A percentile compares a stretch with the other conserved stretches of the same genome.
These are phyloP conservation scores for Phytophthora ohioensis DNA, from an alignment of 352 stramenopile species.

Conservation along the genomic window DNA sequence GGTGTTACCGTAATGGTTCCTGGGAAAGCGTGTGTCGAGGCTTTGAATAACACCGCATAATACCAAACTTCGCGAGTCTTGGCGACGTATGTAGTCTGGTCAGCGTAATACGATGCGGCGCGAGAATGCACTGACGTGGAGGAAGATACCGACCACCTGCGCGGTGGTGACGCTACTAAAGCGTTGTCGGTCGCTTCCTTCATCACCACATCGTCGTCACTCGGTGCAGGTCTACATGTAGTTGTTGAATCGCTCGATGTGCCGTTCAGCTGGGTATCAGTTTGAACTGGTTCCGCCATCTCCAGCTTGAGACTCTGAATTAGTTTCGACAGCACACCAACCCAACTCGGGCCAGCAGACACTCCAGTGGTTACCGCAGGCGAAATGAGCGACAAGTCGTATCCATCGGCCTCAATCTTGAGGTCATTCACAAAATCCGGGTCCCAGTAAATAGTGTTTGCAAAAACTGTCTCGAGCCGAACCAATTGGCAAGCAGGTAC, in stretches of 20 bases:
- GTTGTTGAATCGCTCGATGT: not conserved
- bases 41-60: conserved; percentile 81
- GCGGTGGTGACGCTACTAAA: conserved; percentile 6
- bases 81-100: conserved; percentile 30
- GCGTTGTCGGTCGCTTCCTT: not conserved
- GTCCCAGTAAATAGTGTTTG: conserved; percentile 46
- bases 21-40: conserved; percentile 59
- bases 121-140: conserved; percentile 24
- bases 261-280: not conserved
- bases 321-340: conserved; percentile 61
- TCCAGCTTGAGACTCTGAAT: conserved; percentile 57
- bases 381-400: conserved; percentile 62
- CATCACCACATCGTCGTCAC: conserved; percentile 24
- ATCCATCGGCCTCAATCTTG: conserved; percentile 61
- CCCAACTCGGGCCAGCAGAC: conserved; percentile 56
- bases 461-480: conserved; percentile 53
- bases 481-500: conserved; percentile 38
- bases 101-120: conserved; percentile 37
- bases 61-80: conserved; percentile 66
- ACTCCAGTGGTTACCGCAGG: conserved; percentile 28
- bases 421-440: conserved; percentile 56
- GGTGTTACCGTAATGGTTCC: conserved; percentile 57
- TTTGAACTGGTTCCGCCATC: conserved; percentile 26
- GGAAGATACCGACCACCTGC: conserved; percentile 32
- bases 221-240: not conserved